These are phyloP conservation scores for Xylariaceae sp. DNA, from an alignment of 2,329 filamentous ascomycete species.

Conservation along the genomic window DNA sequence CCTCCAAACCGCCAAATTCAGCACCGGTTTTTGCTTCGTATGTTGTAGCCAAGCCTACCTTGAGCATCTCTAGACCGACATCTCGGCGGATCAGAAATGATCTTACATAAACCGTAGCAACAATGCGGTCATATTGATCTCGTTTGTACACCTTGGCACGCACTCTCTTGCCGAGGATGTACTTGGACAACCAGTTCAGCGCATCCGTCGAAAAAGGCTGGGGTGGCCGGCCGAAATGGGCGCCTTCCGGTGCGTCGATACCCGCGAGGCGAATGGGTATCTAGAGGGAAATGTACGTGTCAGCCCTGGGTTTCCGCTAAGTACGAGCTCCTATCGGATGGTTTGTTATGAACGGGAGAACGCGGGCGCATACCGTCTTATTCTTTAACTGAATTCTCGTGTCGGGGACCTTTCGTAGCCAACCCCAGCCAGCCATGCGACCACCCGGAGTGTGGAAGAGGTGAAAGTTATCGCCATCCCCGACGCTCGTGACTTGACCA, in stretches of 20 bases:
- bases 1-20: constrained; percentile 74
- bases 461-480: constrained; percentile 94
- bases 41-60: constrained; percentile 76
- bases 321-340: neutral
- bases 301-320: constrained; percentile 1
- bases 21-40: constrained; percentile 89
- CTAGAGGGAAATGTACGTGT: constrained; percentile 40
- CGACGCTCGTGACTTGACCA: constrained; percentile 86
- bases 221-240: constrained; percentile 84
- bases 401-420: constrained; percentile 71
- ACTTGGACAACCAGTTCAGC: constrained; percentile 70
- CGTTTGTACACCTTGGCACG: constrained; percentile 76
- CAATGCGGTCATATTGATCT: constrained; percentile 90
- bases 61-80: constrained; percentile 86
- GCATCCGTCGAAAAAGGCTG: constrained; percentile 84
- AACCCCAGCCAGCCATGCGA: constrained; percentile 83
- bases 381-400: constrained; percentile 66
- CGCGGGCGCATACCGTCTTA: constrained; percentile 60
- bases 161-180: constrained; percentile 68
- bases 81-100: constrained; percentile 67
- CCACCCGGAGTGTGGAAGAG: constrained; percentile 95
- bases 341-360: neutral
- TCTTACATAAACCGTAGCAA: constrained; percentile 77
- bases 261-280: constrained; percentile 87
- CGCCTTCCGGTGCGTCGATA: constrained; percentile 85